phyloP scores from a whole-genome alignment of 495 filamentous ascomycete genomes.

The Aspergillus asperescens region DNA sequence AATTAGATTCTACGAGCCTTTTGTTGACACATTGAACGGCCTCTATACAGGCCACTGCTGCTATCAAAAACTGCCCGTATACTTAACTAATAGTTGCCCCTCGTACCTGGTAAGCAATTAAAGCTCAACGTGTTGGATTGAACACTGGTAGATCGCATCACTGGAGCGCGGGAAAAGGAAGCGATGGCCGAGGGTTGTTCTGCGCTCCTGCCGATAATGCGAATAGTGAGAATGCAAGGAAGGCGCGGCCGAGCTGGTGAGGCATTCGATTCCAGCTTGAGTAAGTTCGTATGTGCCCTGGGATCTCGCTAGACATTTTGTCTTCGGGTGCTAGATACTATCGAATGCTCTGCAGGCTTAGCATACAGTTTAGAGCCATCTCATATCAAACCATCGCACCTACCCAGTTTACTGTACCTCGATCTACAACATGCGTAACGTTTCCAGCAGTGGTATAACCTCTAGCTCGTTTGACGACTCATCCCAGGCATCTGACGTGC shows the following conservation, averaged over 20 bases:
- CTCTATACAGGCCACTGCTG: not conserved
- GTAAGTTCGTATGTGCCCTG: not conserved
- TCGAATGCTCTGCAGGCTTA: constrained; percentile 3
- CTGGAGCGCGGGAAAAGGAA: no score
- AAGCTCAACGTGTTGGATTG: no score
- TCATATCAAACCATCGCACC: not conserved
- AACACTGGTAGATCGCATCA: no score
- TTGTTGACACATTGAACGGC: no score
- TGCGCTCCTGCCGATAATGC: not conserved
- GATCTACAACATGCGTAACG: not conserved
- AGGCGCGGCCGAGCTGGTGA: not conserved
- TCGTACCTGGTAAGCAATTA: no score
- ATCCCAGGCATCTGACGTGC: not conserved
- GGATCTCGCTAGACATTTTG: not conserved
- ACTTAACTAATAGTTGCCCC: no score
- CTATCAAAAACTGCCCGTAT: no score
- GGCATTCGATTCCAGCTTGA: no score
- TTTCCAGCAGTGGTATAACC: not conserved
- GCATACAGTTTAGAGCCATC: constrained; percentile 2
- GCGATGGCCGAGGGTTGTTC: not conserved
- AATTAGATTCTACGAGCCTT: no score
- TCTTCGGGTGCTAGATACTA: not conserved
- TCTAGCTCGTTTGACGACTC: not conserved
- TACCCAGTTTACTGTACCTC: not conserved
- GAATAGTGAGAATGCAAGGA: not conserved